Percentiles rank a stretch among this genome's conserved stretches.
Evolutionary conservation across 2,329 filamentous ascomycete species (phyloP).

Genomic region (Pseudogymnoascus sp.): DNA sequence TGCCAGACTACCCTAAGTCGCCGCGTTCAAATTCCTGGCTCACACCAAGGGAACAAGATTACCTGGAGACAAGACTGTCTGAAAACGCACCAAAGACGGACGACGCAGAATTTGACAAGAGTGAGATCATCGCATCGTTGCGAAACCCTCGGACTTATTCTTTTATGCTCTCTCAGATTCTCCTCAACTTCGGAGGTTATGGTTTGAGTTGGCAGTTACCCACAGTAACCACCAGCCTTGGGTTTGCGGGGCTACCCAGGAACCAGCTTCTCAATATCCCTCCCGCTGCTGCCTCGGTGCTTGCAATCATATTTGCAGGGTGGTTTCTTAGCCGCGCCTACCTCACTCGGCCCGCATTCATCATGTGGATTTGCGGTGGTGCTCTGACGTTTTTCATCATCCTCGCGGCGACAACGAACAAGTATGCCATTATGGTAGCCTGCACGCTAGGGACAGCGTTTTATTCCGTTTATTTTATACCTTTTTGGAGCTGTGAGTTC

Average conservation of each 20-base stretch:
- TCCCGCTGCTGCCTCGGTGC: slow-evolving; percentile 35
- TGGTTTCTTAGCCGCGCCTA: slow-evolving; percentile 35
- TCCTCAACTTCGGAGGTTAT: slow-evolving; percentile 37
- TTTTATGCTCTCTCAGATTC: slow-evolving; percentile 33
- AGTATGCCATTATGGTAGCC: slow-evolving; percentile 34
- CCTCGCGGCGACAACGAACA: slow-evolving; percentile 34
- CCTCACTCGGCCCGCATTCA: slow-evolving; percentile 34
- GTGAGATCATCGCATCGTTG: slow-evolving; percentile 32
- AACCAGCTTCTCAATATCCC: slow-evolving; percentile 42
- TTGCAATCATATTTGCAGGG: slow-evolving; percentile 34
- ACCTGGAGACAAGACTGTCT: slow-evolving; percentile 33
- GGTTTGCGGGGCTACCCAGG: slow-evolving; percentile 35
- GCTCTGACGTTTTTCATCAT: slow-evolving; percentile 39
- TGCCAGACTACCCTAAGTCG: slow-evolving; percentile 40
- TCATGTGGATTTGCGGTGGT: slow-evolving; percentile 35
- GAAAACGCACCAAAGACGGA: slow-evolving; percentile 33
- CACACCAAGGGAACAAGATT: slow-evolving; percentile 34
- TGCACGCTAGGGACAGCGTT: slow-evolving; percentile 39
- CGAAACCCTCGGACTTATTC: slow-evolving; percentile 30
- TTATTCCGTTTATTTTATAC: slow-evolving; percentile 38
- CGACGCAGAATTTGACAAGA: slow-evolving; percentile 31
- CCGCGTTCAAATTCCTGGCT: slow-evolving; percentile 32
- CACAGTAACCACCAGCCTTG: slow-evolving; percentile 36
- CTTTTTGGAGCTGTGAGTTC: slow-evolving; percentile 30
- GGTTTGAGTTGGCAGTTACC: slow-evolving; percentile 37